Evolutionary conservation across 345 rosid genomes (phyloP).

Genomic region (Microcos paniculata): DNA sequence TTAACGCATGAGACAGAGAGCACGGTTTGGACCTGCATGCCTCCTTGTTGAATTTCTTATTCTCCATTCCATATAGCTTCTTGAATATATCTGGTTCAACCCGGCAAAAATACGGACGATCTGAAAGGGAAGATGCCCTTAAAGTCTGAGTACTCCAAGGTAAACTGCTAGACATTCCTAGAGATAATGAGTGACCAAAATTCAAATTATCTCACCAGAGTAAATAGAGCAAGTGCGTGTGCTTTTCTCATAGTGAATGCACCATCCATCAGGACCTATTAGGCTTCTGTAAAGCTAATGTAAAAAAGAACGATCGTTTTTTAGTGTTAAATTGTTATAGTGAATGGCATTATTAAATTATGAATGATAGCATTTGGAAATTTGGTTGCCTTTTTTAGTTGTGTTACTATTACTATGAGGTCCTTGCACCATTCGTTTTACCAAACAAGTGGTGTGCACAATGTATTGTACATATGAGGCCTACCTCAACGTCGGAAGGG

Average conservation of each 20-base stretch:
- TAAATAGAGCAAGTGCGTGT: conserved; percentile 90
- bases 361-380: not conserved
- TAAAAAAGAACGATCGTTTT: not conserved
- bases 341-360: not conserved
- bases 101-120: conserved; percentile 87
- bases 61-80: conserved; percentile 50
- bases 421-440: conserved; percentile 20
- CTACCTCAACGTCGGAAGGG: conserved; percentile 61
- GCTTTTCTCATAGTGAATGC: conserved; percentile 63
- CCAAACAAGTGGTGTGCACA: conserved; percentile 44
- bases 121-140: conserved; percentile 24
- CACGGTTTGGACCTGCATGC: conserved; percentile 52
- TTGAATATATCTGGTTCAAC: conserved; percentile 62
- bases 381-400: not conserved
- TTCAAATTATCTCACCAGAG: conserved; percentile 34
- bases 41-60: conserved; percentile 70
- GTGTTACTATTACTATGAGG: not conserved
- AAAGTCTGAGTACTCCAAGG: not conserved
- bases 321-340: not conserved
- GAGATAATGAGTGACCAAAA: not conserved
- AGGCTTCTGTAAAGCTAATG: conserved; percentile 64
- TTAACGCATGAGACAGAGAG: not conserved
- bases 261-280: conserved; percentile 84
- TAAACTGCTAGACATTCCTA: not conserved
- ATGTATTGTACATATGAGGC: not conserved